phyloP scores from a whole-genome alignment of 176 grass and related monocot genomes.

The Bonia amplexicaulis region DNA sequence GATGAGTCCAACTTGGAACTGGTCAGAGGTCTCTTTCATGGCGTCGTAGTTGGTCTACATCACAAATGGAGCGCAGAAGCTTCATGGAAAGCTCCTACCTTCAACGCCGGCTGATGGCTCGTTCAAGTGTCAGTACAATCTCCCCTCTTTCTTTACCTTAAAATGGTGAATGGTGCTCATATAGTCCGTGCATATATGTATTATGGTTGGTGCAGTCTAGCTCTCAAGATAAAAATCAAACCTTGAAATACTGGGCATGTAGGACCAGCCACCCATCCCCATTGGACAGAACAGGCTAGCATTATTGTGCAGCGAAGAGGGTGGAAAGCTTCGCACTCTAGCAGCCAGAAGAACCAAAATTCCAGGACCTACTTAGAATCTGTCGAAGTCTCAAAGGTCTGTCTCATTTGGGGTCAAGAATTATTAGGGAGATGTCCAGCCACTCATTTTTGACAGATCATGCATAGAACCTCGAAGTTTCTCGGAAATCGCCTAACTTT shows the following conservation, averaged over 20 bases:
- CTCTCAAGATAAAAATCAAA: background rate
- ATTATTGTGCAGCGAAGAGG: background rate
- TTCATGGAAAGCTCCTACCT: background rate
- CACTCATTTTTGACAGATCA: background rate
- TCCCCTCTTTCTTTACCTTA: background rate
- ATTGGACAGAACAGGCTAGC: background rate
- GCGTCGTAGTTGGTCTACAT: background rate
- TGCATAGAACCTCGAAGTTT: slow-evolving; percentile 1
- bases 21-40: background rate
- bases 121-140: background rate
- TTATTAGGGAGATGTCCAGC: background rate
- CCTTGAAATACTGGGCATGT: background rate
- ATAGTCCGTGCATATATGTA: background rate
- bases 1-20: background rate
- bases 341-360: background rate
- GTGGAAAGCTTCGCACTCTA: background rate
- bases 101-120: background rate
- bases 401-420: background rate
- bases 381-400: no score
- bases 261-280: background rate
- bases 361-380: no score
- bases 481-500: background rate
- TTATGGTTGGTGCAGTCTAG: background rate
- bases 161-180: background rate
- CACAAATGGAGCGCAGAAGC: background rate